phyloP scores from a whole-genome alignment of 1,284 basidiomycete genomes.

The Sphagnurus paluster region DNA sequence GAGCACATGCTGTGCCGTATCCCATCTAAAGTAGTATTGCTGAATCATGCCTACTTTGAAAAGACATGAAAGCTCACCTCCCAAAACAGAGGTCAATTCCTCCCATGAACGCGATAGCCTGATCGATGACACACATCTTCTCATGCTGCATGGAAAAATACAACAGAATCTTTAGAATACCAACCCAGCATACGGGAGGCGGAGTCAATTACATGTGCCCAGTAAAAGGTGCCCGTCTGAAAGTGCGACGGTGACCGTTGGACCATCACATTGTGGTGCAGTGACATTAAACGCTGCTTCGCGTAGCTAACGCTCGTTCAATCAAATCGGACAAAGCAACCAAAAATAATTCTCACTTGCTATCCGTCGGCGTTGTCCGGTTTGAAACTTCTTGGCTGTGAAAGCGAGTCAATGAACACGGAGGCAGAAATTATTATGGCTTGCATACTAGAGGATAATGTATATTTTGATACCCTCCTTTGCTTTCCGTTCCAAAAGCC shows the following conservation, averaged over 20 bases:
- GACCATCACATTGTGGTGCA: conserved; percentile 95
- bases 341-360: conserved; percentile 56
- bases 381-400: conserved; percentile 94
- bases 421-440: not conserved
- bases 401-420: conserved; percentile 1
- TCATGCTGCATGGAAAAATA: conserved; percentile 77
- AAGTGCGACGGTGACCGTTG: conserved; percentile 98
- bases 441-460: conserved; percentile 88
- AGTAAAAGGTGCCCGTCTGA: conserved; percentile 96
- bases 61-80: conserved; percentile 39
- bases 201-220: conserved; percentile 76
- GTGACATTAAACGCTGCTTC: conserved; percentile 81
- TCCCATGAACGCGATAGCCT: conserved; percentile 97
- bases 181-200: conserved; percentile 4
- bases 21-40: conserved; percentile 85
- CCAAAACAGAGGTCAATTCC: conserved; percentile 95
- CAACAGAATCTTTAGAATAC: conserved; percentile 10
- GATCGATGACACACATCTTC: conserved; percentile 97
- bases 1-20: conserved; percentile 92
- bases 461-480: conserved; percentile 96
- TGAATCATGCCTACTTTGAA: too few relatives aligned
- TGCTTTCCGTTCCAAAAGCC: conserved; percentile 88
- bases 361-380: conserved; percentile 91
- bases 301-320: conserved; percentile 63
- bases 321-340: conserved; percentile 12